A percentile compares a stretch with the other conserved stretches of the same genome.
Conservation (phyloP, 352 stramenopile genomes). For the Phytopythium chamaehyphon region DNA sequence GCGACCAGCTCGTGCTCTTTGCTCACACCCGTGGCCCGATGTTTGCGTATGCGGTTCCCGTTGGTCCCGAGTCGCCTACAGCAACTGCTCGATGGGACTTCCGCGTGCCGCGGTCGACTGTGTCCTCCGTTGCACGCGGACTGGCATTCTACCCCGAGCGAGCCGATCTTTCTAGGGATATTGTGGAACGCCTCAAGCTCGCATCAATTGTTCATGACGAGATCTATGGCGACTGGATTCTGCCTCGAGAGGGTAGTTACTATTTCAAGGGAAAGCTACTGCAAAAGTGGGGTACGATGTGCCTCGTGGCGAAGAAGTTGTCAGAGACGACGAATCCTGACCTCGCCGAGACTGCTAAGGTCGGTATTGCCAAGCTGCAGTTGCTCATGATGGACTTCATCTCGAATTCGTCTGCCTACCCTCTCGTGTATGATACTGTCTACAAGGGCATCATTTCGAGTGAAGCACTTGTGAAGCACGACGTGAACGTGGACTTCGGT, state of each 20-base stretch:
- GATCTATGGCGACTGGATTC: conserved; percentile 63
- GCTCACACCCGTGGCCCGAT: conserved; percentile 72
- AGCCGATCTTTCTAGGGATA: conserved; percentile 22
- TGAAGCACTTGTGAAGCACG: conserved; percentile 45
- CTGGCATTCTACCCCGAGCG: conserved; percentile 47
- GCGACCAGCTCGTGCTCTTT: conserved; percentile 53
- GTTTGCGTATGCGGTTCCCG: conserved; percentile 44
- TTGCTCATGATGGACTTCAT: conserved; percentile 40
- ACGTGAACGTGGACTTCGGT: conserved; percentile 72
- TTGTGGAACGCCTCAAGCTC: conserved; percentile 31
- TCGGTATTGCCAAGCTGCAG: conserved; percentile 44
- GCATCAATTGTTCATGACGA: conserved; percentile 47
- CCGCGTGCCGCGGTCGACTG: conserved; percentile 30
- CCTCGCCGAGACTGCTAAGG: conserved; percentile 34
- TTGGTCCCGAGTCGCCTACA: background rate
- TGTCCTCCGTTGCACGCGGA: conserved; percentile 36
- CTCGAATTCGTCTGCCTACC: conserved; percentile 38
- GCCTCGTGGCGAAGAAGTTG: conserved; percentile 59
- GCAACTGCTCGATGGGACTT: conserved; percentile 43
- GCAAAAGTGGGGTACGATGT: conserved; percentile 79
- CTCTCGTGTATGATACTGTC: conserved; percentile 63
- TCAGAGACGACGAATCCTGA: conserved; percentile 52
- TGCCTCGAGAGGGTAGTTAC: conserved; percentile 68
- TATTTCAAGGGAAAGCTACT: conserved; percentile 83
- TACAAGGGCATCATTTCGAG: conserved; percentile 66